phyloP scores from a whole-genome alignment of 306 rosid species.

The Fragaria iinumae region DNA sequence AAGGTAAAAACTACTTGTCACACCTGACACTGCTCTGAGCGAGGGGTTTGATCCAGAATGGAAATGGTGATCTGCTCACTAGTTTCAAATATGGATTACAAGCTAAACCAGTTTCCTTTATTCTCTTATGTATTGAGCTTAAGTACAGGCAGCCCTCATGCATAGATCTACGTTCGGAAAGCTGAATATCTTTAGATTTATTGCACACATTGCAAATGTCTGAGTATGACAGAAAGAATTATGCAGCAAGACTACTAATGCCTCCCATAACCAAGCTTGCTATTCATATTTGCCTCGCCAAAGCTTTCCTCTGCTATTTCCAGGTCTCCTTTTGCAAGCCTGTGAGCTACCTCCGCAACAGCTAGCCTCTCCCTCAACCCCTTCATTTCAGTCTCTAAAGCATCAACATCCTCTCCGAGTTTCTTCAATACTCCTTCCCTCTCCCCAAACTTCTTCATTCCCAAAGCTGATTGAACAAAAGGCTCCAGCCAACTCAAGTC shows the following conservation, averaged over 20 bases:
- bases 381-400: slow-evolving; percentile 10
- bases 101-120: not conserved
- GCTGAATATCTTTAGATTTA: not conserved
- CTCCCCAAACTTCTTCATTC: slow-evolving; percentile 10
- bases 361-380: slow-evolving; percentile 1
- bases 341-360: not conserved
- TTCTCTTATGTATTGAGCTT: not conserved
- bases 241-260: not conserved
- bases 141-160: not conserved
- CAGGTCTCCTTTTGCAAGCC: not conserved
- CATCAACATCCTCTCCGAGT: slow-evolving; percentile 1
- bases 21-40: too few species aligned
- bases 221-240: not conserved
- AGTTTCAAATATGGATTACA: not conserved
- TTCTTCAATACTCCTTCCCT: not conserved
- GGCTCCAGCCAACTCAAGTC: slow-evolving; percentile 14
- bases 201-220: not conserved
- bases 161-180: not conserved
- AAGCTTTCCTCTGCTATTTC: not conserved
- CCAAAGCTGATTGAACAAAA: slow-evolving; percentile 3
- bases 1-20: too few species aligned
- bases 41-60: too few species aligned
- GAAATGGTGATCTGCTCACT: too few species aligned
- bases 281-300: not conserved
- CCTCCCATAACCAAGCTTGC: slow-evolving; percentile 11